Conservation (phyloP, 495 filamentous ascomycete species). For the Xylaria telfairii region DNA sequence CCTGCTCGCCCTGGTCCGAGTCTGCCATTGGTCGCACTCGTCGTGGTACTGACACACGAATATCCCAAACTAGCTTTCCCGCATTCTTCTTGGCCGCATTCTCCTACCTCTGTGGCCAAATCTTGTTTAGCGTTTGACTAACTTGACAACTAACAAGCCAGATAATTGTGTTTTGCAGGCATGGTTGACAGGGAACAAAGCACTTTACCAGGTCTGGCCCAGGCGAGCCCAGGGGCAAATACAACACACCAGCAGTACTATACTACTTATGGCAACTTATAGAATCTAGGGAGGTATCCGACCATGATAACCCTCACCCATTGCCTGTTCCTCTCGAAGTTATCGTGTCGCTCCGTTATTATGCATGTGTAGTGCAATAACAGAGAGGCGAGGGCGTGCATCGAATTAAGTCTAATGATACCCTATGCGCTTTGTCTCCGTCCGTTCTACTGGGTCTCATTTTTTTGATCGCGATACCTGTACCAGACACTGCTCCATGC, state of each 20-base stretch:
- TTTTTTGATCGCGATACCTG: neutral
- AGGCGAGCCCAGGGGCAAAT: slow-evolving; percentile 13
- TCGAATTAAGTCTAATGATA: slow-evolving; percentile 15
- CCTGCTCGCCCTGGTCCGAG: neutral
- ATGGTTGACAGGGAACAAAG: neutral
- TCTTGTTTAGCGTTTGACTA: neutral
- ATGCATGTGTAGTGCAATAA: neutral
- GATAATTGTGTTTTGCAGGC: neutral
- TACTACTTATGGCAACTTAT: slow-evolving; percentile 2
- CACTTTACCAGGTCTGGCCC: neutral
- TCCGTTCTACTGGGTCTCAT: neutral
- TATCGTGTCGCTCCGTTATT: slow-evolving; percentile 3
- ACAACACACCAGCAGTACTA: slow-evolving; percentile 12
- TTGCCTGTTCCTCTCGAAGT: neutral
- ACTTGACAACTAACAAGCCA: neutral
- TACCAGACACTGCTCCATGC: neutral
- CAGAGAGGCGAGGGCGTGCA: neutral
- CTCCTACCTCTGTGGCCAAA: neutral
- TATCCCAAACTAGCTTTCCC: neutral
- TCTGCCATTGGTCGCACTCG: neutral
- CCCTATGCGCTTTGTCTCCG: neutral
- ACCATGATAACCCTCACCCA: neutral
- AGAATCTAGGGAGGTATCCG: neutral
- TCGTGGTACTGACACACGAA: neutral
- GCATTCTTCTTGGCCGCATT: neutral